phyloP scores from a whole-genome alignment of 2,329 filamentous ascomycete species.

The Lachnellula subtilissima region DNA sequence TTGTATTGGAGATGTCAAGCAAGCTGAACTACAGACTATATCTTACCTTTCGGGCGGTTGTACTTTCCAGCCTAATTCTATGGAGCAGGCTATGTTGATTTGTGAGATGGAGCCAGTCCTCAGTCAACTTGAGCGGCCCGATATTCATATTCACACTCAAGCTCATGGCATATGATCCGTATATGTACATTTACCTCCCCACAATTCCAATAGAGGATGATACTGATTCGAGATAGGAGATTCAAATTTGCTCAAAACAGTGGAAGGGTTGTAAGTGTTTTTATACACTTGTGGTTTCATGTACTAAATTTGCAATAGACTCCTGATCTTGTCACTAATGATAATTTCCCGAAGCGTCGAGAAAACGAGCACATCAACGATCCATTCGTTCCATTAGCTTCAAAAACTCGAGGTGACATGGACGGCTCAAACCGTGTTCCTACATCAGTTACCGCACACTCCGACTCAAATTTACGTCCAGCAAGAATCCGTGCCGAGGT shows the following conservation, averaged over 20 bases:
- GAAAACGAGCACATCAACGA: conserved; percentile 3
- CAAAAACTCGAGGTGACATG: neutral
- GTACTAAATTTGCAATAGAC: neutral
- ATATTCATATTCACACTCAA: neutral
- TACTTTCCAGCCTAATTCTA: conserved; percentile 2
- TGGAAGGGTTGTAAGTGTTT: neutral
- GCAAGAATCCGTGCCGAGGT: conserved; percentile 9
- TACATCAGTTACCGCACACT: neutral
- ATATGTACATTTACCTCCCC: neutral
- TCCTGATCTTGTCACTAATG: conserved; percentile 1
- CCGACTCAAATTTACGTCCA: conserved; percentile 3
- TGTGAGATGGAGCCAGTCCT: conserved; percentile 12
- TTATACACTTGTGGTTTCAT: neutral
- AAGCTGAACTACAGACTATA: conserved; percentile 4
- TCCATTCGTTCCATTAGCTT: conserved; percentile 2
- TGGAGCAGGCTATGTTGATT: conserved; percentile 7
- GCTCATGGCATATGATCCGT: neutral
- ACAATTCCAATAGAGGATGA: neutral
- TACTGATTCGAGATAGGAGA: neutral
- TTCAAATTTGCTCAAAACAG: conserved; percentile 1
- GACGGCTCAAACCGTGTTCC: neutral
- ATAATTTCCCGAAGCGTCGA: conserved; percentile 6
- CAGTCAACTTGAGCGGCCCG: conserved; percentile 4
- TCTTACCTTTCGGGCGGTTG: conserved; percentile 10
- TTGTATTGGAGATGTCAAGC: conserved; percentile 1